Evolutionary conservation across 2,329 filamentous ascomycete species (phyloP).

Genomic region (Cladosporium oxysporum): DNA sequence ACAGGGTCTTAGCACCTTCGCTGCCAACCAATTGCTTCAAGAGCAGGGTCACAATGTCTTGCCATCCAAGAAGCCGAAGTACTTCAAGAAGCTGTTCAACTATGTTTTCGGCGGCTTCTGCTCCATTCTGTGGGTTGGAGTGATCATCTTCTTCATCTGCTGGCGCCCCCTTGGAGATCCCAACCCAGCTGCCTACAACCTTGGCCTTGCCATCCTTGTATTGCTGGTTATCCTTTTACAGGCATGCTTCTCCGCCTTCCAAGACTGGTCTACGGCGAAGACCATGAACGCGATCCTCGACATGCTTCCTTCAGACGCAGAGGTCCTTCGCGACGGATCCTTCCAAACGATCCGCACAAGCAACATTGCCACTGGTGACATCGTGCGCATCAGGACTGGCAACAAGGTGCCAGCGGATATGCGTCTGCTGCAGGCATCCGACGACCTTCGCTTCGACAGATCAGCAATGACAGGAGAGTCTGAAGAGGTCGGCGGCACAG

Average conservation of each 20-base stretch:
- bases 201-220: slow-evolving; percentile 50
- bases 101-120: slow-evolving; percentile 54
- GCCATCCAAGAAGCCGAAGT: slow-evolving; percentile 47
- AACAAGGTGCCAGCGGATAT: slow-evolving; percentile 49
- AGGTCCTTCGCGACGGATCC: slow-evolving; percentile 39
- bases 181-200: slow-evolving; percentile 44
- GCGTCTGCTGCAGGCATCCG: slow-evolving; percentile 44
- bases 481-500: slow-evolving; percentile 38
- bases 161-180: slow-evolving; percentile 51
- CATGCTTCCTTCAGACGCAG: slow-evolving; percentile 47
- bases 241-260: slow-evolving; percentile 50
- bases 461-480: slow-evolving; percentile 48
- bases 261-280: slow-evolving; percentile 51
- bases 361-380: slow-evolving; percentile 45
- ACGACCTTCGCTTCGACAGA: slow-evolving; percentile 47
- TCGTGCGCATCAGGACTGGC: slow-evolving; percentile 44
- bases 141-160: slow-evolving; percentile 52
- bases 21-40: slow-evolving; percentile 39
- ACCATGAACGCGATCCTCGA: slow-evolving; percentile 53
- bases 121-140: slow-evolving; percentile 50
- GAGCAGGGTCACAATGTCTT: slow-evolving; percentile 48
- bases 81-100: slow-evolving; percentile 43
- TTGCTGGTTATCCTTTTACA: slow-evolving; percentile 52
- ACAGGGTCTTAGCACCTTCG: slow-evolving; percentile 40
- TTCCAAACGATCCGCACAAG: slow-evolving; percentile 37